These are phyloP conservation scores for Mortierella sp. DNA, from an alignment of 371 early-diverging fungal species.

Conservation along the genomic window DNA sequence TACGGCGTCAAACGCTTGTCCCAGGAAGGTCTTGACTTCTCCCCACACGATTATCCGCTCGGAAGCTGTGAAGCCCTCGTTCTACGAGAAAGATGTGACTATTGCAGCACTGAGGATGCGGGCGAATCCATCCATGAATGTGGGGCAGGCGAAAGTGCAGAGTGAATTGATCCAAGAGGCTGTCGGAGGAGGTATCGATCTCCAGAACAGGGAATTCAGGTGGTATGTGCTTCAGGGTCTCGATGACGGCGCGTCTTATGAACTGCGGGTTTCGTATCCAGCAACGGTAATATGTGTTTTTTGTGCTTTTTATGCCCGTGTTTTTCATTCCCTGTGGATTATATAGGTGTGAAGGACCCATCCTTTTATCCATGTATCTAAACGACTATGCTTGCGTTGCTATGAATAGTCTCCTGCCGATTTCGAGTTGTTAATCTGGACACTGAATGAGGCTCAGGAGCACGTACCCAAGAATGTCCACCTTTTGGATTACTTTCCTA, in stretches of 20 bases:
- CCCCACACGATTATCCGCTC: constrained; percentile 37
- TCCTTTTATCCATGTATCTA: no score
- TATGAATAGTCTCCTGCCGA: constrained; percentile 38
- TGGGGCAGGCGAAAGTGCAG: not conserved
- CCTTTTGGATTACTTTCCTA: constrained; percentile 18
- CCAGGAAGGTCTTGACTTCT: constrained; percentile 29
- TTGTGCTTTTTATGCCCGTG: not conserved
- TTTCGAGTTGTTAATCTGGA: constrained; percentile 46
- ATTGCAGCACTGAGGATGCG: not conserved
- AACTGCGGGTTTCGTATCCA: constrained; percentile 48
- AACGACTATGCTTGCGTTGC: not conserved
- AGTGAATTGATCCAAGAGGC: not conserved
- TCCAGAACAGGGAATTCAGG: constrained; percentile 26
- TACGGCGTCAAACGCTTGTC: not conserved
- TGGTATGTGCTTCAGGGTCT: constrained; percentile 41
- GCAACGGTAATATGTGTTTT: constrained; percentile 36
- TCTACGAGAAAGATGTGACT: constrained; percentile 18
- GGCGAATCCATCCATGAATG: not conserved
- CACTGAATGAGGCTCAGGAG: constrained; percentile 30
- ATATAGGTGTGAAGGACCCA: no score
- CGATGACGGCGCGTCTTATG: constrained; percentile 29
- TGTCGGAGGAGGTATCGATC: constrained; percentile 1
- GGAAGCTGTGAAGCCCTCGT: constrained; percentile 27
- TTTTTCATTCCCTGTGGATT: not conserved
- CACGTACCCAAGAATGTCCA: constrained; percentile 6